A percentile compares a stretch with the other conserved stretches of the same genome.
phyloP scores from a whole-genome alignment of 208 protist genomes.

The Trypanosoma grayi region DNA sequence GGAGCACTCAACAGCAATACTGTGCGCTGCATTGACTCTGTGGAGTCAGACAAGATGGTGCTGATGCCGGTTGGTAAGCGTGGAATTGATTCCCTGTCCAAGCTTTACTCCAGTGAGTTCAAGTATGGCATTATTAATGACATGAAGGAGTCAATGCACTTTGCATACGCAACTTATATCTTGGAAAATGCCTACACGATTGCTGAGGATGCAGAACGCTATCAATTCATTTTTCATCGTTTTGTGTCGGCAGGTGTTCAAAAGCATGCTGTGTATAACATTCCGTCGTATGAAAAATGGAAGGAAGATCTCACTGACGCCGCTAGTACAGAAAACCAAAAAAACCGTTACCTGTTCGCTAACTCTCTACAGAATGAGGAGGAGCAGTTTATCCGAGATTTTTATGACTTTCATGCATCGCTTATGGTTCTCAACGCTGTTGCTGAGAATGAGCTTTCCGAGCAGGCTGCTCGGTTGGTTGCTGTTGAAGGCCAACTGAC shows the following conservation, averaged over 20 bases:
- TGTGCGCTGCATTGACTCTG: slow-evolving; percentile 54
- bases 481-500: slow-evolving; percentile 89
- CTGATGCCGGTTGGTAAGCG: slow-evolving; percentile 84
- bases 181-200: slow-evolving; percentile 69
- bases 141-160: slow-evolving; percentile 89
- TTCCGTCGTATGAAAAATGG: slow-evolving; percentile 81
- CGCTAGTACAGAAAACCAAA: slow-evolving; percentile 84
- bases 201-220: slow-evolving; percentile 55
- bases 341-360: slow-evolving; percentile 81
- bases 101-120: slow-evolving; percentile 79
- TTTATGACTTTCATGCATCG: slow-evolving; percentile 88
- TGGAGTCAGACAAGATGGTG: slow-evolving; percentile 46
- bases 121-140: slow-evolving; percentile 84
- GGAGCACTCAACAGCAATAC: slow-evolving; percentile 89
- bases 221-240: slow-evolving; percentile 84
- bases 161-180: slow-evolving; percentile 83
- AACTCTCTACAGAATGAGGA: slow-evolving; percentile 86
- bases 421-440: slow-evolving; percentile 83
- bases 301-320: slow-evolving; percentile 70
- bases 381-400: slow-evolving; percentile 83
- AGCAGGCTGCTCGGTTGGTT: slow-evolving; percentile 86
- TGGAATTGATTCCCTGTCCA: slow-evolving; percentile 81
- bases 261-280: slow-evolving; percentile 78
- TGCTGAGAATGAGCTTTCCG: slow-evolving; percentile 89
- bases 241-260: slow-evolving; percentile 80